These are phyloP conservation scores for Hippophae gyantsensis DNA, from an alignment of 306 rosid genomes.

Conservation along the genomic window DNA sequence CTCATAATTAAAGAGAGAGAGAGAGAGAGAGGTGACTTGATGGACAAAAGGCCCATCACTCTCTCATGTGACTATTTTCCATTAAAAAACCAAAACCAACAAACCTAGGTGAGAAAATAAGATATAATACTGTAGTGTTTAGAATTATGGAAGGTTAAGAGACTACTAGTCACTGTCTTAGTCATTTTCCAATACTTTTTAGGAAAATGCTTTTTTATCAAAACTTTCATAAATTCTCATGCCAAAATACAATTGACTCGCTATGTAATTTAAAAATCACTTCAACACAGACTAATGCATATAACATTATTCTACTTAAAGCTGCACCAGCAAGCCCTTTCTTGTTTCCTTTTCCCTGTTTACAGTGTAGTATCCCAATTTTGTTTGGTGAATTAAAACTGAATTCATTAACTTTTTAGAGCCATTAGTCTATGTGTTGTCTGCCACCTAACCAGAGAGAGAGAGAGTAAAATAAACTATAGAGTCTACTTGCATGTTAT, in stretches of 20 bases:
- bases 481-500: slow-evolving; percentile 3
- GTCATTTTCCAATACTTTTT: slow-evolving; percentile 12
- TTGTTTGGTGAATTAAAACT: slow-evolving; percentile 10
- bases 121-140: slow-evolving; percentile 18
- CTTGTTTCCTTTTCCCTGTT: slow-evolving; percentile 7
- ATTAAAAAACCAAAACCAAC: slow-evolving; percentile 13
- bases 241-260: too few relatives aligned
- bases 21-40: slow-evolving; percentile 7
- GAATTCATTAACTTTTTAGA: slow-evolving; percentile 2
- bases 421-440: slow-evolving; percentile 8
- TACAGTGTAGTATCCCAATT: slow-evolving; percentile 4
- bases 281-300: too few relatives aligned
- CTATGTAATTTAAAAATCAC: too few relatives aligned
- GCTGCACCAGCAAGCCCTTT: not conserved
- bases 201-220: slow-evolving; percentile 10
- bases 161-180: slow-evolving; percentile 7
- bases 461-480: slow-evolving; percentile 1
- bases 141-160: slow-evolving; percentile 26
- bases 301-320: not conserved
- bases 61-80: slow-evolving; percentile 26
- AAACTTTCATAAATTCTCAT: too few relatives aligned
- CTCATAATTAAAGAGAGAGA: slow-evolving; percentile 18
- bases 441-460: slow-evolving; percentile 7
- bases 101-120: slow-evolving; percentile 6
- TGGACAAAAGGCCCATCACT: slow-evolving; percentile 27